Conservation (phyloP, 2,329 filamentous ascomycete genomes). For the Colletotrichum tabaci region DNA sequence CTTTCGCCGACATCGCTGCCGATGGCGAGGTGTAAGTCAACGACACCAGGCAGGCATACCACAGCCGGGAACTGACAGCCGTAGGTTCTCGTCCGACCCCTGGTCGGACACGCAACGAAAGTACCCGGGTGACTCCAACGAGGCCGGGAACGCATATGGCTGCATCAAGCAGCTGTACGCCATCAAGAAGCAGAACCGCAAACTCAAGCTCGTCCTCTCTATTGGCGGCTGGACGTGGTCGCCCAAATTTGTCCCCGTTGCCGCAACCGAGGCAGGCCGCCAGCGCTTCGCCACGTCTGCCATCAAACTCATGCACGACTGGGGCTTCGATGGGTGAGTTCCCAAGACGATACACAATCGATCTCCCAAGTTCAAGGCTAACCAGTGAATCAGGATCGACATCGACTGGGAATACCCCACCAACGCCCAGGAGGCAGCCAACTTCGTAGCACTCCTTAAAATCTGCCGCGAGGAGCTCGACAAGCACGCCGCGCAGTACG, state of each 20-base stretch:
- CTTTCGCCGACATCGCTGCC: constrained; percentile 62
- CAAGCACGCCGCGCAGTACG: constrained; percentile 55
- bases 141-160: constrained; percentile 79
- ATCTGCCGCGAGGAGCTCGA: constrained; percentile 62
- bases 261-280: constrained; percentile 73
- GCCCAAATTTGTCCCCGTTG: constrained; percentile 75
- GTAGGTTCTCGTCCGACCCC: constrained; percentile 69
- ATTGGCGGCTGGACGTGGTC: constrained; percentile 88
- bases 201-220: constrained; percentile 84
- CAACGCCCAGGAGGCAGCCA: constrained; percentile 54
- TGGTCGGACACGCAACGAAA: constrained; percentile 78
- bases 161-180: constrained; percentile 83
- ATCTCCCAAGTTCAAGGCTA: background rate
- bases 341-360: background rate
- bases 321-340: constrained; percentile 64
- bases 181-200: constrained; percentile 82
- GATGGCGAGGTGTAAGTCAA: constrained; percentile 63
- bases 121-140: constrained; percentile 75
- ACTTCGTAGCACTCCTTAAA: constrained; percentile 60
- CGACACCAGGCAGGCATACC: background rate
- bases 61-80: constrained; percentile 34
- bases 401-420: constrained; percentile 71
- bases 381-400: constrained; percentile 56
- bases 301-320: constrained; percentile 79
- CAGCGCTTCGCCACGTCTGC: constrained; percentile 77